phyloP scores from a whole-genome alignment of 768 basidiomycete species.

The Psilocybe azurescens region DNA sequence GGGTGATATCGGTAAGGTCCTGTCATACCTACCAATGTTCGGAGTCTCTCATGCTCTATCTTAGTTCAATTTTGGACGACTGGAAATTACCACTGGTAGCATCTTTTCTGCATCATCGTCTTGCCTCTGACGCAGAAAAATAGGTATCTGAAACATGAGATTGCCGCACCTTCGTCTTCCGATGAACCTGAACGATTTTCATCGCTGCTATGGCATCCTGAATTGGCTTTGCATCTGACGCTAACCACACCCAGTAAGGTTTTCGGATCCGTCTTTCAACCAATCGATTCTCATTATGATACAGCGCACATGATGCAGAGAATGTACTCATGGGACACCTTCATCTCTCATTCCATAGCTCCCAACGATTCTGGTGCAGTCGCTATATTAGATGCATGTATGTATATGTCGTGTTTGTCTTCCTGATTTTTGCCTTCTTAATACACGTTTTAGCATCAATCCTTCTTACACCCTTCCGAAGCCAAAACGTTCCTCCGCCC shows the following conservation, averaged over 20 bases:
- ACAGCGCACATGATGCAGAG: slow-evolving; percentile 62
- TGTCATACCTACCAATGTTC: not conserved
- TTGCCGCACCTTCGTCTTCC: slow-evolving; percentile 50
- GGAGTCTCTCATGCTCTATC: slow-evolving; percentile 5
- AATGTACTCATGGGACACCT: slow-evolving; percentile 82
- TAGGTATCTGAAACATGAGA: slow-evolving; percentile 94
- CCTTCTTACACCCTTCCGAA: slow-evolving; percentile 90
- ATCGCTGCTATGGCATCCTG: slow-evolving; percentile 87
- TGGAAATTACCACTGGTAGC: slow-evolving; percentile 93
- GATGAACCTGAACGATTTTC: slow-evolving; percentile 61
- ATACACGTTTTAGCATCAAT: slow-evolving; percentile 54
- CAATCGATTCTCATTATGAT: not conserved
- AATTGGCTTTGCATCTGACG: slow-evolving; percentile 67
- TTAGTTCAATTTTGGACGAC: slow-evolving; percentile 93
- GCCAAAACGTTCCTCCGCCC: slow-evolving; percentile 97
- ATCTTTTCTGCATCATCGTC: not conserved
- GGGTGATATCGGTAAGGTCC: slow-evolving; percentile 69
- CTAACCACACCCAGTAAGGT: slow-evolving; percentile 69
- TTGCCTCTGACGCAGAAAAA: not conserved
- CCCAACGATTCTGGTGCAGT: slow-evolving; percentile 86
- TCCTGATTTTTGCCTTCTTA: not conserved
- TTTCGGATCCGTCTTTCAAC: not conserved
- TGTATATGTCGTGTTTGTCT: slow-evolving; percentile 29
- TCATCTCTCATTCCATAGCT: slow-evolving; percentile 55
- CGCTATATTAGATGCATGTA: slow-evolving; percentile 89